These are phyloP conservation scores for Cyberlindnera mrakii DNA, from an alignment of 805 yeast species.

Conservation along the genomic window DNA sequence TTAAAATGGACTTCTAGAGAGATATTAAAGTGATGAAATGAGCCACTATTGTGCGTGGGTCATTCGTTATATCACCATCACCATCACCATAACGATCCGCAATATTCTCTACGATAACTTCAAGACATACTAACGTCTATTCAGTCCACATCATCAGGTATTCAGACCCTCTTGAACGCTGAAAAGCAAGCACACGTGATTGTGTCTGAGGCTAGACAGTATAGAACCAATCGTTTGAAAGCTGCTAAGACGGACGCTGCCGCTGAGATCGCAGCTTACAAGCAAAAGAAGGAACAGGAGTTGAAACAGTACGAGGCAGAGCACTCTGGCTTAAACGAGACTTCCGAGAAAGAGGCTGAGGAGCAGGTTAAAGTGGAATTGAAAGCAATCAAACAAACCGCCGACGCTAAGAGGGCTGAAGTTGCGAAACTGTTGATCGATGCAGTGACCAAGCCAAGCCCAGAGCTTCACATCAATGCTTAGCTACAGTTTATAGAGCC, in stretches of 20 bases:
- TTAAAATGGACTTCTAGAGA: too few relatives aligned
- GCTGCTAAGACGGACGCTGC: slow-evolving; percentile 94
- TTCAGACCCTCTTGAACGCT: slow-evolving; percentile 43
- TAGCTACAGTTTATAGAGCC: background rate
- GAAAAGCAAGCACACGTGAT: slow-evolving; percentile 97
- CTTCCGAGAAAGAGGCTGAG: slow-evolving; percentile 77
- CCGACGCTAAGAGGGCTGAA: slow-evolving; percentile 50
- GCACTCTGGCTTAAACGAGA: slow-evolving; percentile 69
- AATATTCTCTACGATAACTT: background rate
- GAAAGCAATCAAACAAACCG: slow-evolving; percentile 58
- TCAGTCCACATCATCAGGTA: slow-evolving; percentile 21
- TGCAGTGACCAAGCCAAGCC: slow-evolving; percentile 73
- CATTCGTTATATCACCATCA: too few relatives aligned
- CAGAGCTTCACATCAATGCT: slow-evolving; percentile 81
- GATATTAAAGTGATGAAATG: too few relatives aligned
- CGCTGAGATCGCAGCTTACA: slow-evolving; percentile 81
- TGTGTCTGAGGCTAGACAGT: slow-evolving; percentile 87
- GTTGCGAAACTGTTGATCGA: slow-evolving; percentile 76
- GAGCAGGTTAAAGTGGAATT: slow-evolving; percentile 65
- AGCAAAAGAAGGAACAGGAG: slow-evolving; percentile 76
- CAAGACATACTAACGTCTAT: background rate
- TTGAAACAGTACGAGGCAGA: slow-evolving; percentile 65
- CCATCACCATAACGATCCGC: too few relatives aligned
- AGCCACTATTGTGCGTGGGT: background rate
- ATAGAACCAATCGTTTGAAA: slow-evolving; percentile 82